These are phyloP conservation scores for Zanthoxylum bungeanum DNA, from an alignment of 345 rosid species.

Conservation along the genomic window DNA sequence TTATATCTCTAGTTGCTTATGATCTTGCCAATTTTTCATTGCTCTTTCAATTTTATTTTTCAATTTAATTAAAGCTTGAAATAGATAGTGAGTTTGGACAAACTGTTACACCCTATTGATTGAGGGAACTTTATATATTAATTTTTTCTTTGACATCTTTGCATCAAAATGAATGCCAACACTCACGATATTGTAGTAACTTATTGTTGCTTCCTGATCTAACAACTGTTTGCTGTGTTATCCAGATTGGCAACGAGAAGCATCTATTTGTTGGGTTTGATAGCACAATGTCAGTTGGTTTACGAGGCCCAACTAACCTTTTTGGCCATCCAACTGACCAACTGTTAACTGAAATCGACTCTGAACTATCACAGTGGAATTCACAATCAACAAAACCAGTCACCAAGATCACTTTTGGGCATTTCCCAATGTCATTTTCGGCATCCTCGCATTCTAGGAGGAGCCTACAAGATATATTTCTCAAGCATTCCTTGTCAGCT, in stretches of 20 bases:
- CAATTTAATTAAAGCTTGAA: not conserved
- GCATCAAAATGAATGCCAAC: not conserved
- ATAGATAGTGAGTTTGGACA: not conserved
- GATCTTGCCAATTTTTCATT: not conserved
- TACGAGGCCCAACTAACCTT: conserved; percentile 95
- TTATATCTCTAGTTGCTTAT: not conserved
- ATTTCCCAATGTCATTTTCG: conserved; percentile 87
- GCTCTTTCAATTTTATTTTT: too few species aligned
- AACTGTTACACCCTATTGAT: not conserved
- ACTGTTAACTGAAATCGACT: conserved; percentile 55
- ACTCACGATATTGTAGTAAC: not conserved
- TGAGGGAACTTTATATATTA: not conserved
- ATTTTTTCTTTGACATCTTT: not conserved
- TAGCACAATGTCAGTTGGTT: conserved; percentile 68
- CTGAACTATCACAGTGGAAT: conserved; percentile 77
- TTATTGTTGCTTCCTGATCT: conserved; percentile 12
- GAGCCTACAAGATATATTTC: conserved; percentile 71
- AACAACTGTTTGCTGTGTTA: conserved; percentile 14
- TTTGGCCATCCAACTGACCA: conserved; percentile 92
- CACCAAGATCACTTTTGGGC: conserved; percentile 86
- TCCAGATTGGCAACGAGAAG: conserved; percentile 57
- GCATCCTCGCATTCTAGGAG: conserved; percentile 54
- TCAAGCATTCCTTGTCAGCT: conserved; percentile 81
- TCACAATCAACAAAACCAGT: conserved; percentile 48
- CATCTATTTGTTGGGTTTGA: conserved; percentile 89